Evolutionary conservation across 2,329 filamentous ascomycete species (phyloP).

Genomic region (Myriosclerotinia curreyana): DNA sequence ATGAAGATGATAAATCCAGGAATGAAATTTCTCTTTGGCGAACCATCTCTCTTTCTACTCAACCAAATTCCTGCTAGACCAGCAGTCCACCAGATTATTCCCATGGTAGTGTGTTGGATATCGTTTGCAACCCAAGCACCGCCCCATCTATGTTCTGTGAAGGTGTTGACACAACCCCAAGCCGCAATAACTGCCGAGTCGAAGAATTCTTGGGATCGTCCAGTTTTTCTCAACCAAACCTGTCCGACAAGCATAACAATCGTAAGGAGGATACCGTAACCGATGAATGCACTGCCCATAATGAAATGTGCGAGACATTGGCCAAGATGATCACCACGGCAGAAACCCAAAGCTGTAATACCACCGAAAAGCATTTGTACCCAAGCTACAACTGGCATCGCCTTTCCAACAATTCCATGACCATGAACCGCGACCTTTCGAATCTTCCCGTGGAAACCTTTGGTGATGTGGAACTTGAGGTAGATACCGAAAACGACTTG

Average conservation of each 20-base stretch:
- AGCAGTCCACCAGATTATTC: constrained; percentile 97
- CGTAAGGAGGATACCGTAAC: constrained; percentile 83
- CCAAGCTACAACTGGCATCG: constrained; percentile 84
- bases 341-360: constrained; percentile 89
- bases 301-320: constrained; percentile 97
- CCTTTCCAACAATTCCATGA: constrained; percentile 81
- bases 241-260: constrained; percentile 87
- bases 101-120: constrained; percentile 98
- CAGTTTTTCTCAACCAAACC: constrained; percentile 75
- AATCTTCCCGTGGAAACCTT: constrained; percentile 76
- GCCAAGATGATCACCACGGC: constrained; percentile 82
- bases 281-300: constrained; percentile 96
- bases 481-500: constrained; percentile 84
- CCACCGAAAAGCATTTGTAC: constrained; percentile 94
- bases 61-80: constrained; percentile 91
- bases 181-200: constrained; percentile 86
- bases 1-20: constrained; percentile 87
- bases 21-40: constrained; percentile 87
- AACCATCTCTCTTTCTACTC: constrained; percentile 76
- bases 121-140: constrained; percentile 86
- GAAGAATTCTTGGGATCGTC: constrained; percentile 94
- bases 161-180: constrained; percentile 97
- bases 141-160: constrained; percentile 96
- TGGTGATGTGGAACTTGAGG: constrained; percentile 83
- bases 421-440: constrained; percentile 66